A percentile compares a stretch with the other conserved stretches of the same genome.
Evolutionary conservation across 768 basidiomycete species (phyloP).

Genomic region (Phanerochaete sordida): DNA sequence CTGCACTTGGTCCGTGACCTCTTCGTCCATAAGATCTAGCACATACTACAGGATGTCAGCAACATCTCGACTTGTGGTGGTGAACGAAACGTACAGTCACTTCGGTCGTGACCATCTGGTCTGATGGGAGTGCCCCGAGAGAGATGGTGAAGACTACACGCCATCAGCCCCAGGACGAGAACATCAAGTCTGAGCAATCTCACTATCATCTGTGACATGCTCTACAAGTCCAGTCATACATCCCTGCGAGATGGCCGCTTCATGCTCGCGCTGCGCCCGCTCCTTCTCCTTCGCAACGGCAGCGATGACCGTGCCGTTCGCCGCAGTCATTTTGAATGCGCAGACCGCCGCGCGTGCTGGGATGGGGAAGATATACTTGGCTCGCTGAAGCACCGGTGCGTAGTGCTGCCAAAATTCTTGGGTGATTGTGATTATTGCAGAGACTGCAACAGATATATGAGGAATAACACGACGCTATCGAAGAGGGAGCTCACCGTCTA

Average conservation of each 20-base stretch:
- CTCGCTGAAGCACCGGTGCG: constrained; percentile 29
- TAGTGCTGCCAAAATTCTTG: constrained; percentile 1
- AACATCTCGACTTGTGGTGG: background rate
- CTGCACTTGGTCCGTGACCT: constrained; percentile 42
- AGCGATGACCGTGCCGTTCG: constrained; percentile 38
- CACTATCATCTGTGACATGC: constrained; percentile 49
- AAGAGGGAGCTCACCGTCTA: background rate
- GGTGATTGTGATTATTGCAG: constrained; percentile 3
- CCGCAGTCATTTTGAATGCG: constrained; percentile 44
- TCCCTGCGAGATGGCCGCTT: constrained; percentile 37
- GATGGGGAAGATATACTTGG: constrained; percentile 56
- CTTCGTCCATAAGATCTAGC: constrained; percentile 53
- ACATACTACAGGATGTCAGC: constrained; percentile 36
- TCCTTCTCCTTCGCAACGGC: constrained; percentile 49
- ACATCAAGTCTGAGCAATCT: constrained; percentile 13
- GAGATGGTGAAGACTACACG: constrained; percentile 54
- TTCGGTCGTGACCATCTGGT: constrained; percentile 34
- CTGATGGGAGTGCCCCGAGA: constrained; percentile 47
- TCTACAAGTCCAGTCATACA: constrained; percentile 43
- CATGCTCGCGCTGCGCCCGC: constrained; percentile 37
- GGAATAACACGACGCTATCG: too few relatives aligned
- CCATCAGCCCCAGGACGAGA: background rate
- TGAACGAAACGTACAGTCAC: constrained; percentile 35
- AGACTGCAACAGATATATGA: background rate
- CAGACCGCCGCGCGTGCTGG: constrained; percentile 53